A percentile compares a stretch with the other conserved stretches of the same genome.
Evolutionary conservation across 2,329 filamentous ascomycete species (phyloP).

Genomic region (Ceratocystis colombiana): DNA sequence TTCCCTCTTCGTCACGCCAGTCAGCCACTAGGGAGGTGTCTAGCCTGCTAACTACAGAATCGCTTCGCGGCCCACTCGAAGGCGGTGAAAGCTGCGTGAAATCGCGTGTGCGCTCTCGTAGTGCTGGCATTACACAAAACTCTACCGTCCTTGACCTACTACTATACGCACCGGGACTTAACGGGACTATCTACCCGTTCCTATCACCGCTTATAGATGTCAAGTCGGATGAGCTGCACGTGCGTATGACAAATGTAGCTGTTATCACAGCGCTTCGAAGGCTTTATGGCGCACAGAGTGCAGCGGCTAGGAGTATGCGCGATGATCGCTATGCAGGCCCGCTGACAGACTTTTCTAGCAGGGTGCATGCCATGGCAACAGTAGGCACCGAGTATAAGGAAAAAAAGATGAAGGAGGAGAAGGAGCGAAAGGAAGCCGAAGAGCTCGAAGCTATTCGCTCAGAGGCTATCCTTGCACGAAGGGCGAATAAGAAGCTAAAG

Average conservation of each 20-base stretch:
- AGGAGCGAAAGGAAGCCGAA: background rate
- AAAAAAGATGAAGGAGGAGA: conserved; percentile 3
- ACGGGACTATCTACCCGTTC: conserved; percentile 18
- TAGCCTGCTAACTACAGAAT: background rate
- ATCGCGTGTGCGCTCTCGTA: conserved; percentile 7
- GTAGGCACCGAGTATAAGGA: conserved; percentile 1
- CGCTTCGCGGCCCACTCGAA: background rate
- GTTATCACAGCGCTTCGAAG: conserved; percentile 17
- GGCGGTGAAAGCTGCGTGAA: background rate
- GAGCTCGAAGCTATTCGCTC: background rate
- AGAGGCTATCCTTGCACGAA: background rate
- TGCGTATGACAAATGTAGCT: conserved; percentile 16
- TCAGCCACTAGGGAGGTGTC: background rate
- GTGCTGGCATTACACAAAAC: background rate
- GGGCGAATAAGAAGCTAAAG: conserved; percentile 14
- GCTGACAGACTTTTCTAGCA: conserved; percentile 19
- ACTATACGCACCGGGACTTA: conserved; percentile 16
- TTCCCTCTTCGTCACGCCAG: background rate
- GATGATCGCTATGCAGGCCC: conserved; percentile 21
- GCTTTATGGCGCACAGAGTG: background rate
- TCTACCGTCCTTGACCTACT: conserved; percentile 13
- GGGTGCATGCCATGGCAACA: conserved; percentile 21
- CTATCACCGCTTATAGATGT: conserved; percentile 8
- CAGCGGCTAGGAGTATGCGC: background rate
- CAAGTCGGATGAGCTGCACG: conserved; percentile 1